Base-by-base conservation (phyloP, 805 yeast genomes). In the Priceomyces melissophilus region DNA sequence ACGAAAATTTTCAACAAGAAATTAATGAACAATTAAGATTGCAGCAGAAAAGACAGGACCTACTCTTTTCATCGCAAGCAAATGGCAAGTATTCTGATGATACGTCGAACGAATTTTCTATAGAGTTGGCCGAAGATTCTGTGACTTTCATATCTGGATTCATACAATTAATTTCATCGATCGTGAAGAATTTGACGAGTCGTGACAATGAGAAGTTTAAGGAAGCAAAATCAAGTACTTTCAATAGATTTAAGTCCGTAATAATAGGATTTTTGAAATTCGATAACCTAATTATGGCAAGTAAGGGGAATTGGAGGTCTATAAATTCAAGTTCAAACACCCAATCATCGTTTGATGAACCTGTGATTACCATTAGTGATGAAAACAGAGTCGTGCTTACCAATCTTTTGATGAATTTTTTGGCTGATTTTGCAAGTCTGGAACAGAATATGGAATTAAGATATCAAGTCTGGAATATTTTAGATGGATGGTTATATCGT, bases 111-210 rank as follows among this genome's bases (percentile, higher is more conserved):
- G 72, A 53, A 25, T 52, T 62, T 11, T 40, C 60, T 6, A 62
- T 70, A 9, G 87, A 83, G 38, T 66, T 89, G 26, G 84, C 86
- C 28, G 95, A 87, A 48, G 96, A 89, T 56, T 84, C 90, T 0
- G 64, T 87, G 6, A 73, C 87, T 6, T 80, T 86, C 39, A 67
- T 89, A 5, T 76, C 90, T 0, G 85, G 96, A 0, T 81, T 86
- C 49, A 67, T 88, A 43, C 80, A 85, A 17, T 63, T 93, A 37
- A 65, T 89, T 10, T 59, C 71, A 2, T 51, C 61, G 4, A 54
- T 70, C 10, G 62, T 63, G 7, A 53, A 50, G 30, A 65, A 68
- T 43, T 50, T 63, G 23, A 20, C 23, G 7, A 33, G 56, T 4
- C 44, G 56, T 4, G 40, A 42, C 9, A 46, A 46, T 15, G 61